Base-by-base conservation (phyloP, 441 rosid species). In the Capsella rubella region DNA sequence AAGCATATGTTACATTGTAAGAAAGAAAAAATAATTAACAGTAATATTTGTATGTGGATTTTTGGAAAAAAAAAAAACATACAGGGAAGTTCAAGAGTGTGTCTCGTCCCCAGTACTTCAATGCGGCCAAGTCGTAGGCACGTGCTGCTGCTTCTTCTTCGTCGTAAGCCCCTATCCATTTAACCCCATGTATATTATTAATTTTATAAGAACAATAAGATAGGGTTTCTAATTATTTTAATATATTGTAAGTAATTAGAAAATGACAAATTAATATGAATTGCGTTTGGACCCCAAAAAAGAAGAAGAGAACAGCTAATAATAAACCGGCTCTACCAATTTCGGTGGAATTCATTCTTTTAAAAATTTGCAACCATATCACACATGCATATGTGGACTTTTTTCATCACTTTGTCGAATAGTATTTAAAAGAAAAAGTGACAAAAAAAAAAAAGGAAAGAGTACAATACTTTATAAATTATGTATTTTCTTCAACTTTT, bases 51-150 rank as follows among this genome's bases (percentile, higher is more conserved):
- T 21, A 21, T 21, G 25, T n/a, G 63, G 29, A 51, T 21, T 1
- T 77, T 61, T 8, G 55, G 63, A 16, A 16, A 16, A 16, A 16
- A 16, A 62, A 67, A 31, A 53, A 52, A 42, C 39, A 56, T 85
- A 95, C 97, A 55, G 93, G 90, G 78, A 92, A 92, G 73, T 95
- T 92, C 47, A 95, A 93, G 64, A 87, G 86, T 31, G 97, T 89
- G 21, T 89, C 91, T 4, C 40, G 87, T 64, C 99, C 97, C 99
- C 97, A 95, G 21, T 92, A 95, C 70, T 92, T 95, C 78, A 95
- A 81, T 80, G 99, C 99, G 7, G 97, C 97, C 78, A 95, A 83
- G 83, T 95, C 99, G 71, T 92, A 92, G 25, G 97, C 93, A 82
- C 84, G 97, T 71, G 97, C 96, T 3, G 97, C 99, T 8, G 95